Conservation (phyloP, 225 moss, liverwort and hornwort genomes). For the Rhytidiadelphus loreus region DNA sequence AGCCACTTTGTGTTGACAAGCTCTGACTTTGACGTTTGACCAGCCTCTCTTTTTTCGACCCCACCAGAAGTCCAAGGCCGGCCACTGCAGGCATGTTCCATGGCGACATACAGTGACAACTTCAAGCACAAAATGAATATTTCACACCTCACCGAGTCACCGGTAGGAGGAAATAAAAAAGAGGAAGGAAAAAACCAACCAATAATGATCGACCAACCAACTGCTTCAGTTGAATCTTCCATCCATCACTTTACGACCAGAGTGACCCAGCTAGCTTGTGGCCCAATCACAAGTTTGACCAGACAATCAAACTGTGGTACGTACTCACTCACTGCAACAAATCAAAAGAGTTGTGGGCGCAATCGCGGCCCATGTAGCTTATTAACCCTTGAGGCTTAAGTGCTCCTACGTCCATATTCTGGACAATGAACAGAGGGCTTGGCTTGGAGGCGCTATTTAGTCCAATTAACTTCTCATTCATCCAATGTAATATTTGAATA, state of each 20-base stretch:
- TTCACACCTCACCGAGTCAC: no score
- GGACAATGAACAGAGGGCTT: no score
- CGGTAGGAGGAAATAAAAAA: no score
- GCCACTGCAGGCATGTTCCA: background rate
- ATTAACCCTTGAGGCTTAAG: no score
- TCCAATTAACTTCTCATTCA: no score
- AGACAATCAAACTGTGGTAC: no score
- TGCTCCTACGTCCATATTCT: no score
- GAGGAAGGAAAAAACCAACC: background rate
- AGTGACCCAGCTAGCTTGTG: background rate
- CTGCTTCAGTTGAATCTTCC: background rate
- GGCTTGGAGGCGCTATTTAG: no score
- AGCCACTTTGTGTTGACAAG: background rate
- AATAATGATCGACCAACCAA: constrained; percentile 25
- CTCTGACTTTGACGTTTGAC: constrained; percentile 14
- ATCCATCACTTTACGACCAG: constrained; percentile 9
- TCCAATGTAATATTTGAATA: no score
- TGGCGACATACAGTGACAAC: constrained; percentile 1
- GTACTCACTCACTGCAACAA: no score
- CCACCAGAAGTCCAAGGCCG: background rate
- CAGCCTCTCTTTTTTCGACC: background rate
- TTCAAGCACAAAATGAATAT: background rate
- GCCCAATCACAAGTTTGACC: constrained; percentile 5
- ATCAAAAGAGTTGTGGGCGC: no score
- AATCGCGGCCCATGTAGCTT: no score